Percentiles rank a stretch among this genome's conserved stretches.
Evolutionary conservation across 768 basidiomycete species (phyloP).

Genomic region (Tylopilus intermedius): DNA sequence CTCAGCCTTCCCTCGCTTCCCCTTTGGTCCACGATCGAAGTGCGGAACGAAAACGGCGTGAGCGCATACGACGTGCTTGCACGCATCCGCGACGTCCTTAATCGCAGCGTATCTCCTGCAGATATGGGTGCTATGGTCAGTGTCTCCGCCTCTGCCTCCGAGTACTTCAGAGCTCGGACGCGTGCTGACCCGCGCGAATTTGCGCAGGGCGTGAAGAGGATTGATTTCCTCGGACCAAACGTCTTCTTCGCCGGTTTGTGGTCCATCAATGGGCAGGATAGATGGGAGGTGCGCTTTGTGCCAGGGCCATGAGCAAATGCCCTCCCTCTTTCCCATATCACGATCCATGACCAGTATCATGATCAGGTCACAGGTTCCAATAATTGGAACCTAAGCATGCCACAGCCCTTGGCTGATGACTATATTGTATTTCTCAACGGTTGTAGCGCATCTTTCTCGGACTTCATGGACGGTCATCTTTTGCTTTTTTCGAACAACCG

Average conservation of each 20-base stretch:
- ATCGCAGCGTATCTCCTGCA: slow-evolving; percentile 20
- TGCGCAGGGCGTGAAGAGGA: slow-evolving; percentile 36
- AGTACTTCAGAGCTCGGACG: slow-evolving; percentile 28
- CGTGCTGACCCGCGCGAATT: slow-evolving; percentile 31
- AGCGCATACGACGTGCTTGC: slow-evolving; percentile 27
- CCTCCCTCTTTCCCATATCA: background rate
- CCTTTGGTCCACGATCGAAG: slow-evolving; percentile 28
- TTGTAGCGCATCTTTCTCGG: slow-evolving; percentile 3
- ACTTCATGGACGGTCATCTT: slow-evolving; percentile 15
- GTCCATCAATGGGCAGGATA: slow-evolving; percentile 23
- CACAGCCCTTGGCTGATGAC: slow-evolving; percentile 1
- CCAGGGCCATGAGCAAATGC: slow-evolving; percentile 11
- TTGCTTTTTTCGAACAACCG: background rate
- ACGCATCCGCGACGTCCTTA: slow-evolving; percentile 25
- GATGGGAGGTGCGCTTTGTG: slow-evolving; percentile 28
- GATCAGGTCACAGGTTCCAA: slow-evolving; percentile 4
- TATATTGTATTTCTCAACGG: slow-evolving; percentile 19
- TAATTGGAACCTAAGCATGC: slow-evolving; percentile 9
- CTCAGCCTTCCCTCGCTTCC: slow-evolving; percentile 23
- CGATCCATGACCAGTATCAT: slow-evolving; percentile 5
- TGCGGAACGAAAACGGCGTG: slow-evolving; percentile 24
- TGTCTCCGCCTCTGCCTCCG: slow-evolving; percentile 20
- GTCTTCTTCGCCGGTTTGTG: slow-evolving; percentile 30
- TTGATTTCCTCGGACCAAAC: slow-evolving; percentile 35
- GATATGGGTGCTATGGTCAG: slow-evolving; percentile 27